Evolutionary conservation across 441 rosid genomes (phyloP).

Genomic region (Isatis lusitanica): DNA sequence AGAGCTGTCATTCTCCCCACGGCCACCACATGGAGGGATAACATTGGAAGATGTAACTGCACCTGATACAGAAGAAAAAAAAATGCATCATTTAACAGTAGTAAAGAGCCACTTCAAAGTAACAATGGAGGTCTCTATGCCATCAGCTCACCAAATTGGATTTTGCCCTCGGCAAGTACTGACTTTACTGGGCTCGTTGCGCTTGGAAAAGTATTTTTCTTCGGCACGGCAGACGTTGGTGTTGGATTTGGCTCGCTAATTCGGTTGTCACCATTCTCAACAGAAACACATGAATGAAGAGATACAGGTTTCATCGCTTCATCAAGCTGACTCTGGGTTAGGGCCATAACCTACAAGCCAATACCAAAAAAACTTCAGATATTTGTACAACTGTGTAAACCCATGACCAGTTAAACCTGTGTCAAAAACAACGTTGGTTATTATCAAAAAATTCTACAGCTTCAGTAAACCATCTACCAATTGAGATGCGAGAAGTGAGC

Average conservation of each 20-base stretch:
- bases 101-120: conserved; percentile 46
- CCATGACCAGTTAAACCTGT: neutral
- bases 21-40: conserved; percentile 54
- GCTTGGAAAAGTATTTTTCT: conserved; percentile 71
- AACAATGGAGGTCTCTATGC: neutral
- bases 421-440: neutral
- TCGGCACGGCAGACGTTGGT: conserved; percentile 51
- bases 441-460: neutral
- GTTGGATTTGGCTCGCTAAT: conserved; percentile 53
- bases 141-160: conserved; percentile 83
- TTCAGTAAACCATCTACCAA: neutral
- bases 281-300: conserved; percentile 64
- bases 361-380: conserved; percentile 27
- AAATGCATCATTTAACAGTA: conserved; percentile 30
- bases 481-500: neutral
- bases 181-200: conserved; percentile 77
- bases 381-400: neutral
- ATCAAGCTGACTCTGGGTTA: conserved; percentile 90
- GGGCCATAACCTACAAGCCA: conserved; percentile 63
- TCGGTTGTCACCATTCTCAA: conserved; percentile 61
- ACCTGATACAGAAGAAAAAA: conserved; percentile 48
- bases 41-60: conserved; percentile 90
- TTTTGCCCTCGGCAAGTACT: conserved; percentile 91
- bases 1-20: conserved; percentile 53
- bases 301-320: conserved; percentile 88